Percentiles rank a stretch among this genome's conserved stretches.
phyloP scores from a whole-genome alignment of 75 land plant genomes.

The Selaginella moellendorffii region DNA sequence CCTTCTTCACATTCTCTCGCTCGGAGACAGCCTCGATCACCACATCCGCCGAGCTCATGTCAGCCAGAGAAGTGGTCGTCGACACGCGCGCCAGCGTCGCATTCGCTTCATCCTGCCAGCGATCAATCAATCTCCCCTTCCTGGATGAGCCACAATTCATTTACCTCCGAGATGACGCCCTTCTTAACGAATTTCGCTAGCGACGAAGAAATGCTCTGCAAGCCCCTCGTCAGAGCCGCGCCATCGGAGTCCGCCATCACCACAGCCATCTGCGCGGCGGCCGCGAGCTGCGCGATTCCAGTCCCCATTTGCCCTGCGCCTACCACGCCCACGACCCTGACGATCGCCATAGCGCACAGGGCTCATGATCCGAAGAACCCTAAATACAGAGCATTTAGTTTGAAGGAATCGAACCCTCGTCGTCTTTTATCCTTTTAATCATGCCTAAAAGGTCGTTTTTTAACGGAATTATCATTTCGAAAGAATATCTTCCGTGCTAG shows the following conservation, averaged over 20 bases:
- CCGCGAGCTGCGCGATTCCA: conserved; percentile 86
- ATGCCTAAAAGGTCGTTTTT: too few species aligned
- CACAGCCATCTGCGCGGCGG: conserved; percentile 42
- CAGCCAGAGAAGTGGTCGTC: conserved; percentile 42
- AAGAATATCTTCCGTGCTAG: too few species aligned
- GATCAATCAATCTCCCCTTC: not conserved
- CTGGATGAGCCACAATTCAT: too few species aligned
- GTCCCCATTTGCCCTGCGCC: conserved; percentile 96
- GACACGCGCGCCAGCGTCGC: conserved; percentile 34
- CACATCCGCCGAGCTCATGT: conserved; percentile 46
- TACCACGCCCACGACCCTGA: conserved; percentile 50
- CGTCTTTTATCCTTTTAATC: too few species aligned
- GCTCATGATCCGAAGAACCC: too few species aligned
- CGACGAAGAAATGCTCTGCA: conserved; percentile 26
- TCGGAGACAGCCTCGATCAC: conserved; percentile 87
- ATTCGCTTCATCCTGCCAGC: conserved; percentile 37
- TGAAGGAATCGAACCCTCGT: too few species aligned
- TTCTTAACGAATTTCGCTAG: conserved; percentile 47
- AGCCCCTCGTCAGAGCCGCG: conserved; percentile 36
- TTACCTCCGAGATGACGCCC: conserved; percentile 46
- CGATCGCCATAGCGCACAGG: not conserved
- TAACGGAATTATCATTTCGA: too few species aligned
- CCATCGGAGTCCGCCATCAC: conserved; percentile 42
- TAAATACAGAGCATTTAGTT: too few species aligned
- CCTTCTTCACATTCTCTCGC: conserved; percentile 63